phyloP scores from a whole-genome alignment of 495 filamentous ascomycete species.

The Hypoxylon lenormandii region DNA sequence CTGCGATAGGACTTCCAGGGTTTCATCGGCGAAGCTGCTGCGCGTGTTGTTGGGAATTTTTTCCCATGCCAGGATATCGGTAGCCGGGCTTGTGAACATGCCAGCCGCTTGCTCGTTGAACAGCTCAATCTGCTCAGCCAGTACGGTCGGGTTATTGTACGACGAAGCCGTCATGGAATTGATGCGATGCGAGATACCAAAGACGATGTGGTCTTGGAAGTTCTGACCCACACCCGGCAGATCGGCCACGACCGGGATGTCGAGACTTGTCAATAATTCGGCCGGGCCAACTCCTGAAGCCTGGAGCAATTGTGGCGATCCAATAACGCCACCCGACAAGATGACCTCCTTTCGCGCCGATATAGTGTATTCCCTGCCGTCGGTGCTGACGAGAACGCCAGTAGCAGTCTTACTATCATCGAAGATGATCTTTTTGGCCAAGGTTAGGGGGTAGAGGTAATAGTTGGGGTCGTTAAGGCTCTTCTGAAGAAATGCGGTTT shows the following conservation, averaged over 20 bases:
- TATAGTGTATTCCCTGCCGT: conserved; percentile 28
- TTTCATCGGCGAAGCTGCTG: background rate
- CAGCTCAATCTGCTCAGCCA: conserved; percentile 42
- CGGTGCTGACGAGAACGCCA: conserved; percentile 31
- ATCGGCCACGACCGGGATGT: conserved; percentile 59
- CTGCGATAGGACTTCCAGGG: background rate
- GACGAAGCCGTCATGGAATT: conserved; percentile 45
- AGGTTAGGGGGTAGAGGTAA: conserved; percentile 49
- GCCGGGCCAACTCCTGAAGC: conserved; percentile 64
- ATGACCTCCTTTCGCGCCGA: conserved; percentile 61
- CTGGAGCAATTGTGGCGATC: conserved; percentile 66
- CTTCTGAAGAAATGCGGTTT: conserved; percentile 39
- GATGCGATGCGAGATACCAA: conserved; percentile 44
- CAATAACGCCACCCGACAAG: conserved; percentile 60
- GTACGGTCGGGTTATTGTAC: conserved; percentile 23
- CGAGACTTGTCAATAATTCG: conserved; percentile 50
- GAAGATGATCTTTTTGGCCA: conserved; percentile 57
- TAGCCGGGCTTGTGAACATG: background rate
- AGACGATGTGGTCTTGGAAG: conserved; percentile 59
- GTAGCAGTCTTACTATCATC: conserved; percentile 27
- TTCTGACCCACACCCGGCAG: conserved; percentile 64
- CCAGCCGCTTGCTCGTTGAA: conserved; percentile 28
- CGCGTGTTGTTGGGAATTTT: background rate
- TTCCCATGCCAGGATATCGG: conserved; percentile 1
- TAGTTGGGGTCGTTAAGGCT: conserved; percentile 45